Percentiles rank a stretch among this genome's conserved stretches.
phyloP scores from a whole-genome alignment of 2,329 filamentous ascomycete genomes.

The Davidsoniella virescens region DNA sequence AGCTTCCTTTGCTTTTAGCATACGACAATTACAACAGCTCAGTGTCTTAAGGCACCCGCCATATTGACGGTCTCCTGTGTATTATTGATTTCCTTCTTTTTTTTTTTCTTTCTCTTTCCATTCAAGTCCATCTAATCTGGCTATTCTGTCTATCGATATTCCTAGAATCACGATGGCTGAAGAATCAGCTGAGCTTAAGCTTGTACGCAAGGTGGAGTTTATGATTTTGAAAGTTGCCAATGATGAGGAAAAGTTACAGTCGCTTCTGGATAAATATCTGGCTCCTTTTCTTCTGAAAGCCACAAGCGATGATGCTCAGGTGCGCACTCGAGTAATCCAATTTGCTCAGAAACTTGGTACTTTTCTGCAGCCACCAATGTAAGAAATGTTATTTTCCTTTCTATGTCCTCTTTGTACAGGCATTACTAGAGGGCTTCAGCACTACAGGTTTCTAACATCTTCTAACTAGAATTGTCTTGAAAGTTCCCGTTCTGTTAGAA shows the following conservation, averaged over 20 bases:
- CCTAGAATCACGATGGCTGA: too few relatives aligned
- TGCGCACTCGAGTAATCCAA: conserved; percentile 55
- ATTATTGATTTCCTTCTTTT: too few relatives aligned
- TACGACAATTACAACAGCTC: too few relatives aligned
- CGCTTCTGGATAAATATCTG: conserved; percentile 63
- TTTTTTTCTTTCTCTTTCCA: too few relatives aligned
- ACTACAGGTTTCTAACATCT: not conserved
- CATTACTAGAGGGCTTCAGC: not conserved
- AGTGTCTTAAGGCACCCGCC: too few relatives aligned
- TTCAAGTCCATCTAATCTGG: too few relatives aligned
- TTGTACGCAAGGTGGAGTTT: conserved; percentile 75
- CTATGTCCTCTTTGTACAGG: not conserved
- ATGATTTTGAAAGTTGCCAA: conserved; percentile 64
- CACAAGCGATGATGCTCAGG: conserved; percentile 60
- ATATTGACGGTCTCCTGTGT: too few relatives aligned
- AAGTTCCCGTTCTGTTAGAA: conserved; percentile 66
- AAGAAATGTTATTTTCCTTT: conserved; percentile 15
- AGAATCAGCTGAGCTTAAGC: conserved; percentile 39
- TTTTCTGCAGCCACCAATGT: conserved; percentile 36
- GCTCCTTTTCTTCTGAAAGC: conserved; percentile 74
- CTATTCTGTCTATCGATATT: too few relatives aligned
- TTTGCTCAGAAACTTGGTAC: conserved; percentile 36
- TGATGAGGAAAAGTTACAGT: conserved; percentile 67
- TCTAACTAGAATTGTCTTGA: conserved; percentile 48
- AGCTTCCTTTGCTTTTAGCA: too few relatives aligned